Conservation (phyloP, 805 yeast species). For the Lachancea sp. region DNA sequence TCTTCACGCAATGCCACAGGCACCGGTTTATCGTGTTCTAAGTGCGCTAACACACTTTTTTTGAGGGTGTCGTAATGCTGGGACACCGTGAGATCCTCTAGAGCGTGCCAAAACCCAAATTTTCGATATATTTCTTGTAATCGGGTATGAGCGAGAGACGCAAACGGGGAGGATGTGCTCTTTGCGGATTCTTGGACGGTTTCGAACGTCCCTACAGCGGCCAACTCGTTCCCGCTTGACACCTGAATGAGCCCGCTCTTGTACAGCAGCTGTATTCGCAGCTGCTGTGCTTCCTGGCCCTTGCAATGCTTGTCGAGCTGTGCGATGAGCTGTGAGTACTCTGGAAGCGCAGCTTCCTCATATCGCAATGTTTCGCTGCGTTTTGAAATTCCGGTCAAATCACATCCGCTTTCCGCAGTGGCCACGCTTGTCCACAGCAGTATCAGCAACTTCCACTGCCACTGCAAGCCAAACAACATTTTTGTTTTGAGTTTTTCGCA, state of each 20-base stretch:
- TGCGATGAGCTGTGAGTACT: slow-evolving; percentile 12
- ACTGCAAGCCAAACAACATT: too few species aligned
- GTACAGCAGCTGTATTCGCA: slow-evolving; percentile 38
- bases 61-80: neutral
- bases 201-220: slow-evolving; percentile 49
- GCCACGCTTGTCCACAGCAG: neutral
- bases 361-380: slow-evolving; percentile 8
- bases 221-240: slow-evolving; percentile 46
- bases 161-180: slow-evolving; percentile 13
- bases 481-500: too few species aligned
- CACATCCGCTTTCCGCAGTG: slow-evolving; percentile 1
- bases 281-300: slow-evolving; percentile 2
- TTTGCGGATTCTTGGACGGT: slow-evolving; percentile 36
- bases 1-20: neutral
- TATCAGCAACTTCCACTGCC: neutral
- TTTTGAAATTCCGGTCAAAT: neutral
- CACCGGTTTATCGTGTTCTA: slow-evolving; percentile 8
- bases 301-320: slow-evolving; percentile 10
- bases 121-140: slow-evolving; percentile 44
- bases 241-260: slow-evolving; percentile 58
- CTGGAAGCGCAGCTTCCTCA: slow-evolving; percentile 12
- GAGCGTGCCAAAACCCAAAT: slow-evolving; percentile 43
- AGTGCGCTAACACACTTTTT: slow-evolving; percentile 1
- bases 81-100: slow-evolving; percentile 17
- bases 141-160: slow-evolving; percentile 44